Conservation (phyloP, 768 basidiomycete genomes). For the Mycena crocata region DNA sequence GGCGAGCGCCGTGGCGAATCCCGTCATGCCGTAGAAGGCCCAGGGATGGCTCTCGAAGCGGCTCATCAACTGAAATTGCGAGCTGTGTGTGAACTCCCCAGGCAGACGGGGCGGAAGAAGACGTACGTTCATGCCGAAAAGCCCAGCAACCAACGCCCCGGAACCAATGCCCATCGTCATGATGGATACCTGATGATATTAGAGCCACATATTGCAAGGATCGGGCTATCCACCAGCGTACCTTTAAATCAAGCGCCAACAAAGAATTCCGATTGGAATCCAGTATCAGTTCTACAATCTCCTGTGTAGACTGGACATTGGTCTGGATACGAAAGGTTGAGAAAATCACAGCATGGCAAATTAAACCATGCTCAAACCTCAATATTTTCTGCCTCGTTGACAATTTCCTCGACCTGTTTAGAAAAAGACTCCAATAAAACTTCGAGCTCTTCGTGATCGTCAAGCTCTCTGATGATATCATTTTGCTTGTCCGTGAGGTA, state of each 20-base stretch:
- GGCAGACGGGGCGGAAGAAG: slow-evolving; percentile 21
- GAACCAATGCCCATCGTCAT: slow-evolving; percentile 92
- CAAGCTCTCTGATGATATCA: slow-evolving; percentile 63
- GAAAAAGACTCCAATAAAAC: slow-evolving; percentile 93
- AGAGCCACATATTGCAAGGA: not conserved
- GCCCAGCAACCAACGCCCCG: slow-evolving; percentile 89
- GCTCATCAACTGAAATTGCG: slow-evolving; percentile 70
- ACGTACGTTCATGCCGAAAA: slow-evolving; percentile 97
- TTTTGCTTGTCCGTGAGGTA: slow-evolving; percentile 90
- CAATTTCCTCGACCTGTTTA: slow-evolving; percentile 97
- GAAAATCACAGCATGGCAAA: not conserved
- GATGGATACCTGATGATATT: slow-evolving; percentile 79
- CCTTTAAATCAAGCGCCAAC: slow-evolving; percentile 91
- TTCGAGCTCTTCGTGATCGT: slow-evolving; percentile 95
- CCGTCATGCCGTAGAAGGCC: slow-evolving; percentile 79
- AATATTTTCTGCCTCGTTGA: slow-evolving; percentile 90
- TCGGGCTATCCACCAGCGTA: slow-evolving; percentile 40
- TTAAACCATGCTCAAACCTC: slow-evolving; percentile 61
- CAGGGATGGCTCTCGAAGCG: slow-evolving; percentile 79
- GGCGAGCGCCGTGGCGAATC: slow-evolving; percentile 67
- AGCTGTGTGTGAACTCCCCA: slow-evolving; percentile 20
- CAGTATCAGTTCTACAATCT: slow-evolving; percentile 96
- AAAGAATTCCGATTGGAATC: slow-evolving; percentile 96
- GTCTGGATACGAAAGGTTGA: slow-evolving; percentile 56
- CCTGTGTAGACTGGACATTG: slow-evolving; percentile 97